Conservation (phyloP, 768 basidiomycete species). For the Lentinula boryana region DNA sequence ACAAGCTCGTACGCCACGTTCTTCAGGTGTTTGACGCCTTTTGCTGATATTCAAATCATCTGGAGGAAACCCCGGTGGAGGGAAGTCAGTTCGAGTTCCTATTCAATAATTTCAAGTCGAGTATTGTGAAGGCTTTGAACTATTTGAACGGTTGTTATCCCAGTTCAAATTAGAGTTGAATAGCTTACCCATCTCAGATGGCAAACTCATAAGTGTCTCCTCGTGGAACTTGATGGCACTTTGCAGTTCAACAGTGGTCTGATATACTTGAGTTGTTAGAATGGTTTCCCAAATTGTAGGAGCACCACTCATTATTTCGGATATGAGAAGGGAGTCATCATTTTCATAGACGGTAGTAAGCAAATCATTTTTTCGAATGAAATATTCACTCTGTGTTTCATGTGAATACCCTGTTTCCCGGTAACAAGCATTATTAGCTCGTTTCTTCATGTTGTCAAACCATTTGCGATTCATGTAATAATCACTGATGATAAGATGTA, state of each 20-base stretch:
- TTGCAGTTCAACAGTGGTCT: slow-evolving; percentile 10
- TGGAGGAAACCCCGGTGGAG: neutral
- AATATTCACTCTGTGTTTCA: slow-evolving; percentile 10
- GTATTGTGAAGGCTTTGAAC: neutral
- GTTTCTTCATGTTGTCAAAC: neutral
- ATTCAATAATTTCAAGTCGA: neutral
- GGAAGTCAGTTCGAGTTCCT: neutral
- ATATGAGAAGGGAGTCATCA: slow-evolving; percentile 6
- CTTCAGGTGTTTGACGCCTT: slow-evolving; percentile 8
- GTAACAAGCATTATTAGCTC: too few species aligned
- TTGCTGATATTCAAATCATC: slow-evolving; percentile 2
- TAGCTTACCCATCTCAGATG: neutral
- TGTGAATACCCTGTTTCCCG: neutral
- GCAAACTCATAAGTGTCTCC: slow-evolving; percentile 3
- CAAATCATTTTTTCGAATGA: slow-evolving; percentile 10
- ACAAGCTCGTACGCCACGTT: slow-evolving; percentile 22
- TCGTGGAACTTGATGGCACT: slow-evolving; percentile 15
- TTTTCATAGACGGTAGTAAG: slow-evolving; percentile 4
- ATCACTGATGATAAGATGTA: neutral
- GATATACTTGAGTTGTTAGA: slow-evolving; percentile 5
- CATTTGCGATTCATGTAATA: slow-evolving; percentile 10
- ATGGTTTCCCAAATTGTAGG: slow-evolving; percentile 12
- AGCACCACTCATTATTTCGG: slow-evolving; percentile 8
- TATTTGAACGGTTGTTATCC: neutral
- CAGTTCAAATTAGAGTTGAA: too few species aligned